Conservation (phyloP, 2,329 filamentous ascomycete species). For the Fusarium chlamydosporum region DNA sequence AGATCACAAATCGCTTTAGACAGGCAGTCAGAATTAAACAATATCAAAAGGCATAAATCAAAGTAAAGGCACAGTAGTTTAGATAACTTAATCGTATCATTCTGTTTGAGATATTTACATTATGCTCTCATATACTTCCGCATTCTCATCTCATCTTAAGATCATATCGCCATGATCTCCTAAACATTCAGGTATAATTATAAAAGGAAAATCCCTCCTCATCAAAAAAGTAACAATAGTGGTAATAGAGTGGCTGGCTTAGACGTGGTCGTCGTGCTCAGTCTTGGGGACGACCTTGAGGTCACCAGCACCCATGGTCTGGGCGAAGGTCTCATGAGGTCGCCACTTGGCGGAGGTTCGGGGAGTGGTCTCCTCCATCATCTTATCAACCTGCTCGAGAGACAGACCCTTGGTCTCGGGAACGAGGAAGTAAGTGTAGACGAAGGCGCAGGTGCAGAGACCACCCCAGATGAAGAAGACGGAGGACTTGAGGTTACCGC, state of each 20-base stretch:
- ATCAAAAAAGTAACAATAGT: conserved; percentile 11
- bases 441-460: conserved; percentile 71
- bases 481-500: conserved; percentile 66
- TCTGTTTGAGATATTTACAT: conserved; percentile 46
- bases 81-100: conserved; percentile 22
- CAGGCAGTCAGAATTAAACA: not conserved
- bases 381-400: conserved; percentile 85
- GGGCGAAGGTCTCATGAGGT: conserved; percentile 77
- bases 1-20: not conserved
- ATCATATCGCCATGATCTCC: conserved; percentile 10
- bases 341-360: conserved; percentile 83
- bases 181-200: conserved; percentile 30
- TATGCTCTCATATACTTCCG: conserved; percentile 43
- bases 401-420: conserved; percentile 82
- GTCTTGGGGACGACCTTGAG: conserved; percentile 49
- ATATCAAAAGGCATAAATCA: not conserved
- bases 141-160: conserved; percentile 7
- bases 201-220: conserved; percentile 17
- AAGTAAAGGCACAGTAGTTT: not conserved
- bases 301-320: conserved; percentile 54
- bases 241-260: conserved; percentile 26
- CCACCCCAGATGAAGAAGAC: conserved; percentile 84
- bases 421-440: conserved; percentile 81
- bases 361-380: conserved; percentile 88
- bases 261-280: conserved; percentile 54